Conservation (phyloP, 2,329 filamentous ascomycete genomes). For the Cytospora leucostoma region DNA sequence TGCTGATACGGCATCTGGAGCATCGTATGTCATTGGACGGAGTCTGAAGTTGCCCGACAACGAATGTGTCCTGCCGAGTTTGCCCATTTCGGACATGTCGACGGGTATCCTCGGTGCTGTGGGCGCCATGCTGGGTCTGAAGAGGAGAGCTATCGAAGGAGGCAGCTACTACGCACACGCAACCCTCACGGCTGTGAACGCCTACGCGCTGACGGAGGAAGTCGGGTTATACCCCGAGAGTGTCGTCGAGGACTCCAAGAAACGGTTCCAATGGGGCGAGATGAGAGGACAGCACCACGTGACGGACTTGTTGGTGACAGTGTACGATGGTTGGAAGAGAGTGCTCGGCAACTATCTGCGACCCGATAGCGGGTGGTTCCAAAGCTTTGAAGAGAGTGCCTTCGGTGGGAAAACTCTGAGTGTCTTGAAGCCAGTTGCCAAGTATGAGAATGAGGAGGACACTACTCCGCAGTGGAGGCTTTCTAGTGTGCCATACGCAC, state of each 20-base stretch:
- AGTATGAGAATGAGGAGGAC: constrained; percentile 27
- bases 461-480: constrained; percentile 30
- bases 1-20: constrained; percentile 42
- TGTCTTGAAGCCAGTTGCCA: constrained; percentile 33
- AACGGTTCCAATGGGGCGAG: constrained; percentile 33
- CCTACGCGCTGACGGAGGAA: constrained; percentile 34
- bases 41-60: constrained; percentile 32
- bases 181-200: constrained; percentile 35
- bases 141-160: constrained; percentile 36
- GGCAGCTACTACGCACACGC: constrained; percentile 38
- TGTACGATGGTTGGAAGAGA: constrained; percentile 33
- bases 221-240: constrained; percentile 37
- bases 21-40: constrained; percentile 37
- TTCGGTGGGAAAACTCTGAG: constrained; percentile 32
- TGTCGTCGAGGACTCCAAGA: constrained; percentile 30
- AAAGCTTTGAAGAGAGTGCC: constrained; percentile 31
- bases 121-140: constrained; percentile 37
- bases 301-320: constrained; percentile 32
- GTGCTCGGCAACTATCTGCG: constrained; percentile 30
- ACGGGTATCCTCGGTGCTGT: constrained; percentile 39
- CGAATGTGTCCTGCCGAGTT: constrained; percentile 36
- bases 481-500: constrained; percentile 32
- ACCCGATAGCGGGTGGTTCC: constrained; percentile 32
- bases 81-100: constrained; percentile 42
- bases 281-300: constrained; percentile 35